Percentiles rank a stretch among this genome's conserved stretches.
These are phyloP conservation scores for Trichoderma simmonsii DNA, from an alignment of 2,329 filamentous ascomycete genomes.

Conservation along the genomic window DNA sequence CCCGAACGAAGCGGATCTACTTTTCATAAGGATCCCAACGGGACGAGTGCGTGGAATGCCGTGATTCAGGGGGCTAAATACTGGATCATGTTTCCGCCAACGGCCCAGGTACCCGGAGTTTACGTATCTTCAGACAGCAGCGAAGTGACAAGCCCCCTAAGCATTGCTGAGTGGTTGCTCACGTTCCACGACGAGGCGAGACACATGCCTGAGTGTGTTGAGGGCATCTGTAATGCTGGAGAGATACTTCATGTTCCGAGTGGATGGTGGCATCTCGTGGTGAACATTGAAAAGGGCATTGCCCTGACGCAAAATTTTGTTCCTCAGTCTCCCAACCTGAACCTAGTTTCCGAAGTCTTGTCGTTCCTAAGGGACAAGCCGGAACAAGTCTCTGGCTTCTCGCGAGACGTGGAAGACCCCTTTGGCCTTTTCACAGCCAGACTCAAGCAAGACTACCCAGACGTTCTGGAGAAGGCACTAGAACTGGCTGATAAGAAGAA, in stretches of 20 bases:
- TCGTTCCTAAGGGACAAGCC: constrained; percentile 77
- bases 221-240: constrained; percentile 79
- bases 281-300: constrained; percentile 81
- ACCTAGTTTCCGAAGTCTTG: constrained; percentile 69
- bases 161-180: constrained; percentile 94
- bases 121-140: constrained; percentile 85
- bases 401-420: constrained; percentile 65
- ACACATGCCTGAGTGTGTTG: constrained; percentile 69
- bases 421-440: constrained; percentile 72
- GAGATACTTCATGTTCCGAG: constrained; percentile 91
- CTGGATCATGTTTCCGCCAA: constrained; percentile 96
- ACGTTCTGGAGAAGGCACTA: constrained; percentile 64
- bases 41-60: constrained; percentile 86
- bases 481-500: constrained; percentile 61
- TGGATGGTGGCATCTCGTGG: constrained; percentile 95
- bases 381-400: constrained; percentile 86
- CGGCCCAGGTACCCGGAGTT: constrained; percentile 77
- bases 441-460: constrained; percentile 61
- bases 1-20: constrained; percentile 85
- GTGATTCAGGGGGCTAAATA: constrained; percentile 88
- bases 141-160: constrained; percentile 89
- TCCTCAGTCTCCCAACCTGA: constrained; percentile 53
- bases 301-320: constrained; percentile 97
- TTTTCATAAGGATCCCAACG: constrained; percentile 83
- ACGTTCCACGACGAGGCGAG: constrained; percentile 85